Percentiles rank a stretch among this genome's conserved stretches.
Evolutionary conservation across 2,329 filamentous ascomycete genomes (phyloP).

Genomic region (Fusarium falciforme): DNA sequence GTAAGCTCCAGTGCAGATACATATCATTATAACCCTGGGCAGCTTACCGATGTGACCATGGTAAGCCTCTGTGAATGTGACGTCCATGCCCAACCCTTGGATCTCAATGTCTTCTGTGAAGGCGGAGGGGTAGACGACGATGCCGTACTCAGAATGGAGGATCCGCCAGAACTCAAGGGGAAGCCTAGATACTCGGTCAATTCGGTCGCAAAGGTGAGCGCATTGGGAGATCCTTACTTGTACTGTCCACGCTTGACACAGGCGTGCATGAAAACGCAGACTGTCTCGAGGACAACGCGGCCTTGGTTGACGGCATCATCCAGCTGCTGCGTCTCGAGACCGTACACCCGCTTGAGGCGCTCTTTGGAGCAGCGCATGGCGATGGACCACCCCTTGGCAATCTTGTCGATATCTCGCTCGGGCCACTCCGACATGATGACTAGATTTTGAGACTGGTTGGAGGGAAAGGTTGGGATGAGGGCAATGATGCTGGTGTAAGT

Average conservation of each 20-base stretch:
- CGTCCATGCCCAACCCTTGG: constrained; percentile 47
- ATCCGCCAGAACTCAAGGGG: constrained; percentile 53
- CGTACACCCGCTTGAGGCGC: constrained; percentile 47
- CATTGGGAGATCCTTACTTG: constrained; percentile 40
- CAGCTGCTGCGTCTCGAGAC: constrained; percentile 49
- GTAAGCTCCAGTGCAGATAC: constrained; percentile 2
- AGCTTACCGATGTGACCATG: constrained; percentile 50
- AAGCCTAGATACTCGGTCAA: constrained; percentile 40
- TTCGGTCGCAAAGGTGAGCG: background rate
- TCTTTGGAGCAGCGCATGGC: constrained; percentile 52
- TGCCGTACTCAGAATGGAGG: constrained; percentile 53
- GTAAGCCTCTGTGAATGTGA: constrained; percentile 54
- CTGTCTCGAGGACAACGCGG: constrained; percentile 51
- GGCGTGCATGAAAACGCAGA: constrained; percentile 54
- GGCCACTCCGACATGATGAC: constrained; percentile 38
- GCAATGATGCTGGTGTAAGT: constrained; percentile 7
- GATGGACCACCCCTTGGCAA: constrained; percentile 52
- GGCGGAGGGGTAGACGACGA: constrained; percentile 55
- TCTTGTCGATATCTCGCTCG: constrained; percentile 49
- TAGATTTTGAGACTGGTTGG: background rate
- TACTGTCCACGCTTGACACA: constrained; percentile 53
- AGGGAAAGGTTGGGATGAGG: background rate
- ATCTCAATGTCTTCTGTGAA: constrained; percentile 51
- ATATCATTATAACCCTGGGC: background rate
- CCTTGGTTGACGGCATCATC: constrained; percentile 48